Conservation (phyloP, 495 filamentous ascomycete species). For the Stereocaulon alpinum region DNA sequence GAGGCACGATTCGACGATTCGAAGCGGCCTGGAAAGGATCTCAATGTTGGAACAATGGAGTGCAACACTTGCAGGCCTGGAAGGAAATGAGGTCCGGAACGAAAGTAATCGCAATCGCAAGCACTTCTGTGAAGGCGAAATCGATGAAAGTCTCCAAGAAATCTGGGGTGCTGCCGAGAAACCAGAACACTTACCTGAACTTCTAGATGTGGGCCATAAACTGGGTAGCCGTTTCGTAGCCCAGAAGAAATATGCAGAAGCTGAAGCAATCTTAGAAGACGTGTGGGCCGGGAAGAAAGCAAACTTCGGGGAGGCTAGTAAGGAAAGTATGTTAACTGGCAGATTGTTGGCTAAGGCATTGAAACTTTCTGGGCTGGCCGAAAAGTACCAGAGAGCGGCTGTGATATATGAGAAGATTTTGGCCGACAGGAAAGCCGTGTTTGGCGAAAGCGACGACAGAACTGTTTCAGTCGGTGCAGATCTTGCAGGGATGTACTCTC, state of each 20-base stretch:
- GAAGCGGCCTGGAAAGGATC: not conserved
- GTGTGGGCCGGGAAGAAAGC: slow-evolving; percentile 6
- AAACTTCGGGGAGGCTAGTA: not conserved
- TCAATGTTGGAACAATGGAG: not conserved
- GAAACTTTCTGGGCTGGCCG: not conserved
- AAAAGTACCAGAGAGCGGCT: not conserved
- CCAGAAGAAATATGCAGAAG: not conserved
- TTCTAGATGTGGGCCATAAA: slow-evolving; percentile 4
- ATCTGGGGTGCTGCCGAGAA: not conserved
- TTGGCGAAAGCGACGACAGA: not conserved
- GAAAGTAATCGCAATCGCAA: not conserved
- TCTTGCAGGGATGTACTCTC: not conserved
- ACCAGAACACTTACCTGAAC: not conserved
- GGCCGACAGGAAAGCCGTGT: not conserved
- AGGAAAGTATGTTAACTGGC: not conserved
- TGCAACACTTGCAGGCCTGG: not conserved
- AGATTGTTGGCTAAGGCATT: not conserved
- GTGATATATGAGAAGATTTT: not conserved
- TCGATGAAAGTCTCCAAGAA: not conserved
- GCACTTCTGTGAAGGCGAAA: not conserved
- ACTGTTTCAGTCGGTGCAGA: not conserved
- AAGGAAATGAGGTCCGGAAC: not conserved
- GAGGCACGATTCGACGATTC: not conserved
- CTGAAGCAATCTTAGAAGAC: not conserved
- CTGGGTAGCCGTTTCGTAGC: not conserved